These are phyloP conservation scores for Psophocarpus tetragonolobus DNA, from an alignment of 306 rosid genomes.

Conservation along the genomic window DNA sequence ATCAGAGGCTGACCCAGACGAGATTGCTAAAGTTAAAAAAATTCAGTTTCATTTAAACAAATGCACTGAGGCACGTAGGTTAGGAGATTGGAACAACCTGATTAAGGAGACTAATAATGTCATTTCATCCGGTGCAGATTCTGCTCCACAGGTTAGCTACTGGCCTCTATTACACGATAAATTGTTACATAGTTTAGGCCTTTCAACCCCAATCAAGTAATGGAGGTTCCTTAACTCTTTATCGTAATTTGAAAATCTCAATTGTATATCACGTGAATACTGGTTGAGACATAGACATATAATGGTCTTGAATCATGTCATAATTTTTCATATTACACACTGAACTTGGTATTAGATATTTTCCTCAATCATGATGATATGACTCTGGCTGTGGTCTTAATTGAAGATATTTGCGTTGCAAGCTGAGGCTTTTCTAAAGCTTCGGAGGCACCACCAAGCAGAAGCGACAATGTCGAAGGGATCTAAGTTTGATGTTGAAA, in stretches of 20 bases:
- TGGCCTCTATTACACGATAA: not conserved
- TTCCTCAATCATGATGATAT: not conserved
- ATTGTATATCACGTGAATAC: too few relatives aligned
- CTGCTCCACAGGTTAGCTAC: conserved; percentile 69
- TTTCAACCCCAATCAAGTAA: too few relatives aligned
- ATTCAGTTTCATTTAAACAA: conserved; percentile 61
- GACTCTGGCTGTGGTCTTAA: conserved; percentile 4
- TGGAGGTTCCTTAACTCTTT: not conserved
- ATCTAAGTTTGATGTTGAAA: conserved; percentile 60
- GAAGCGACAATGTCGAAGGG: conserved; percentile 59
- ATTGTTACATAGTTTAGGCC: not conserved
- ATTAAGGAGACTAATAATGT: conserved; percentile 50
- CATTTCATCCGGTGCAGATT: conserved; percentile 75
- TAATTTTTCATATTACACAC: not conserved
- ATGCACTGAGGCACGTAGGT: conserved; percentile 76
- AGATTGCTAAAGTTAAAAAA: conserved; percentile 53
- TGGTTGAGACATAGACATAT: too few relatives aligned
- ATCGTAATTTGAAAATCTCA: not conserved
- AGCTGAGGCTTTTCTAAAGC: conserved; percentile 80
- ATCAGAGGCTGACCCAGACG: conserved; percentile 69
- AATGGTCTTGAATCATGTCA: not conserved
- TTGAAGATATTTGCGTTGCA: conserved; percentile 68
- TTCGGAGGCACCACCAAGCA: conserved; percentile 75
- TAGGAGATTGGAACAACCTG: conserved; percentile 77
- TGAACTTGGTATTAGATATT: not conserved